These are phyloP conservation scores for Euclidium syriacum DNA, from an alignment of 345 rosid genomes.

Conservation along the genomic window DNA sequence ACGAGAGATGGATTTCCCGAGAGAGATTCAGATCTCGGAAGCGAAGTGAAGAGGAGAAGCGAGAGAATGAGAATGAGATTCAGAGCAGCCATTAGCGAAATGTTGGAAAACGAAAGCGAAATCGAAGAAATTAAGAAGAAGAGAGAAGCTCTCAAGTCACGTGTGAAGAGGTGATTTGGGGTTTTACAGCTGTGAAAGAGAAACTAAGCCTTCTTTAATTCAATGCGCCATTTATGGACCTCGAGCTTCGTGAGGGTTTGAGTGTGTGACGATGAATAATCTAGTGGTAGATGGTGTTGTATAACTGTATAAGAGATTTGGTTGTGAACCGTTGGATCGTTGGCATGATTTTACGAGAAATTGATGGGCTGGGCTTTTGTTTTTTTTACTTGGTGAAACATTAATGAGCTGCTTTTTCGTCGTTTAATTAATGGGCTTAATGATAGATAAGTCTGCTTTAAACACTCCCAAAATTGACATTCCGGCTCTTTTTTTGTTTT, in stretches of 20 bases:
- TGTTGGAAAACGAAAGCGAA: slow-evolving; percentile 2
- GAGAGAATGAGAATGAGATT: slow-evolving; percentile 10
- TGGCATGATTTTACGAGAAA: neutral
- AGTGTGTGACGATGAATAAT: slow-evolving; percentile 10
- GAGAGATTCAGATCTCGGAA: slow-evolving; percentile 18
- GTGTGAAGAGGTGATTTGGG: slow-evolving; percentile 36
- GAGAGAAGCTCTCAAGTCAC: slow-evolving; percentile 25
- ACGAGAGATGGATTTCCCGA: slow-evolving; percentile 34
- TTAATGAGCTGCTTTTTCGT: too few relatives aligned
- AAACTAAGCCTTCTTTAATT: slow-evolving; percentile 2
- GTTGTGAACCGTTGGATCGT: slow-evolving; percentile 19
- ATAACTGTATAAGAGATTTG: slow-evolving; percentile 19
- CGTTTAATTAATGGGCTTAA: neutral
- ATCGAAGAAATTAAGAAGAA: neutral
- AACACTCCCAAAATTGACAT: neutral
- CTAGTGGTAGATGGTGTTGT: slow-evolving; percentile 16
- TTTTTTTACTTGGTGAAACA: too few relatives aligned
- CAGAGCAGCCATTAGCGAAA: slow-evolving; percentile 24
- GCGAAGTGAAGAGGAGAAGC: slow-evolving; percentile 12
- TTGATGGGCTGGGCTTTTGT: slow-evolving; percentile 19
- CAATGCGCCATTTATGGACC: slow-evolving; percentile 41
- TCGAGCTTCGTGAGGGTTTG: slow-evolving; percentile 19
- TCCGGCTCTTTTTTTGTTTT: neutral
- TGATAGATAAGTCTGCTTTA: too few relatives aligned
- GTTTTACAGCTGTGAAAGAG: slow-evolving; percentile 51